These are phyloP conservation scores for Apiotrichum sp. DNA, from an alignment of 1,284 basidiomycete species.

Conservation along the genomic window DNA sequence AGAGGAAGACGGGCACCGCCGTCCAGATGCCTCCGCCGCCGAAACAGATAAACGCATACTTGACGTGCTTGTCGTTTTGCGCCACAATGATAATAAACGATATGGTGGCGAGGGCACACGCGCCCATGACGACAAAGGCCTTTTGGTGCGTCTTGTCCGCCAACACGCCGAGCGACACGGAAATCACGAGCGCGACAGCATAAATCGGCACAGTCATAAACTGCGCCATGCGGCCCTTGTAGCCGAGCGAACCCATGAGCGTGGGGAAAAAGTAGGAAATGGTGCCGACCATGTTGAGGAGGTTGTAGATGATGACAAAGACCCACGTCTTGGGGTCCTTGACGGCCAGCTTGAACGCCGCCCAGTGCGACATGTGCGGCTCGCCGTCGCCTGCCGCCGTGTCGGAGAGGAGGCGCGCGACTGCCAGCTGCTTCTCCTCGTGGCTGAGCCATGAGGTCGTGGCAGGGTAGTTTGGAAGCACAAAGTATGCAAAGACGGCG, in stretches of 20 bases:
- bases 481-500: slow-evolving; percentile 35
- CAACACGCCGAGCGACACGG: slow-evolving; percentile 34
- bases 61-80: slow-evolving; percentile 29
- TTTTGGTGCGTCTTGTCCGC: slow-evolving; percentile 44
- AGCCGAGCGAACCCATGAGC: slow-evolving; percentile 39
- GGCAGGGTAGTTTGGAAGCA: slow-evolving; percentile 43
- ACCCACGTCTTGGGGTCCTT: slow-evolving; percentile 38
- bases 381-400: slow-evolving; percentile 22
- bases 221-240: slow-evolving; percentile 37
- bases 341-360: slow-evolving; percentile 23
- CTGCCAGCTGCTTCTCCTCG: slow-evolving; percentile 27
- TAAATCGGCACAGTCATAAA: slow-evolving; percentile 50
- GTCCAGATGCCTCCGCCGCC: slow-evolving; percentile 45
- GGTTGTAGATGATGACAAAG: slow-evolving; percentile 31
- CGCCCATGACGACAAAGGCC: slow-evolving; percentile 37
- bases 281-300: slow-evolving; percentile 39
- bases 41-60: slow-evolving; percentile 46
- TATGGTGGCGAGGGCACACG: slow-evolving; percentile 21
- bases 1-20: slow-evolving; percentile 39
- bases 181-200: slow-evolving; percentile 41
- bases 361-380: slow-evolving; percentile 21
- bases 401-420: slow-evolving; percentile 20
- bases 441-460: slow-evolving; percentile 39
- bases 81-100: slow-evolving; percentile 41
- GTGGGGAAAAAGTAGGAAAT: slow-evolving; percentile 49